Conservation (phyloP, 768 basidiomycete genomes). For the Tremella yokohamensis region DNA sequence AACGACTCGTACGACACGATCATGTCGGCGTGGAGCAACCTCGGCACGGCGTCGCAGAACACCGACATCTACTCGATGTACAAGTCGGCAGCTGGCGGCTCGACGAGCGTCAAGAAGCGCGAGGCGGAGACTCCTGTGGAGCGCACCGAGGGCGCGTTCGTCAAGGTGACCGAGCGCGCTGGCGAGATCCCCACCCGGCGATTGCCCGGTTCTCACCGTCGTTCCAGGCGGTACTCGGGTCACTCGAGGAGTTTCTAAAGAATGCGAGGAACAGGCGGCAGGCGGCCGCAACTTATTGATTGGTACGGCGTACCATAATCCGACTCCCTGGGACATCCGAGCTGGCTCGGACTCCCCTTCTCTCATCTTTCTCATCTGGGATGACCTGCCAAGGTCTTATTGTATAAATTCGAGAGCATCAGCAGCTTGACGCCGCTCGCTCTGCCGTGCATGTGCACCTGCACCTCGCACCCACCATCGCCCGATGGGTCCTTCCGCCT, state of each 20-base stretch:
- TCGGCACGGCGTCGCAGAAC: conserved; percentile 21
- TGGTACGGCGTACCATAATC: no score
- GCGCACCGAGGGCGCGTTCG: background rate
- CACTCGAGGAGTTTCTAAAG: background rate
- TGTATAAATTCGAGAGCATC: no score
- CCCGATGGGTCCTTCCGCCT: no score
- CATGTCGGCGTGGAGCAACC: conserved; percentile 30
- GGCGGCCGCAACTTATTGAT: no score
- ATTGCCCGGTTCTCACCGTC: background rate
- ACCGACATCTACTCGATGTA: conserved; percentile 20
- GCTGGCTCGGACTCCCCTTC: no score
- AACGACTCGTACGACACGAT: conserved; percentile 37
- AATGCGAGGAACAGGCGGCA: no score
- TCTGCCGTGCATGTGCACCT: no score
- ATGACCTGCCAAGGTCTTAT: no score
- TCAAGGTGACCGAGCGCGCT: conserved; percentile 2
- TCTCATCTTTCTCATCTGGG: no score
- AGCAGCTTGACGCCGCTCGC: no score
- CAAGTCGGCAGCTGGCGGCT: conserved; percentile 22
- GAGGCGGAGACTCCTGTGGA: background rate
- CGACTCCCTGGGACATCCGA: no score
- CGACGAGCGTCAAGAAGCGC: conserved; percentile 10
- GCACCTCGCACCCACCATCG: no score
- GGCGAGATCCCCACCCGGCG: background rate
- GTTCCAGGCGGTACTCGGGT: background rate